phyloP scores from a whole-genome alignment of 23 red algal species.

The Agarophyton chilense region DNA sequence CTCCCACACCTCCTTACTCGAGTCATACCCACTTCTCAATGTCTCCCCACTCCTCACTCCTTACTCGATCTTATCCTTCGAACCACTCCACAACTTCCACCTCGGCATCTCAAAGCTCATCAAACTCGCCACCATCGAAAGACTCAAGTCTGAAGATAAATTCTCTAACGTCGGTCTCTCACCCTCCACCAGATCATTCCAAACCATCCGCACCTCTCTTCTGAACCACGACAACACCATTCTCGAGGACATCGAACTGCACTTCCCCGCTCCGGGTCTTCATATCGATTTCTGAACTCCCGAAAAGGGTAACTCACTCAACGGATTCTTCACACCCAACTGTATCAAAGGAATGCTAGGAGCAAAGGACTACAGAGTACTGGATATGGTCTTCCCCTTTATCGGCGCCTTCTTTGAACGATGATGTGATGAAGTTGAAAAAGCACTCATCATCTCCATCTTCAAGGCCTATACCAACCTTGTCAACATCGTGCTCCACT shows the following conservation, averaged over 20 bases:
- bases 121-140: background rate
- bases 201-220: background rate
- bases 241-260: background rate
- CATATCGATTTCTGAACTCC: no score
- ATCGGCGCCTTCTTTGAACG: constrained; percentile 2
- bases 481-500: background rate
- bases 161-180: background rate
- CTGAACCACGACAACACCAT: background rate
- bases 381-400: constrained; percentile 47
- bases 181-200: background rate
- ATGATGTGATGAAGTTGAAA: constrained; percentile 1
- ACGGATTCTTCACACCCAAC: no score
- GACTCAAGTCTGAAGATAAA: background rate
- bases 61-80: constrained; percentile 6
- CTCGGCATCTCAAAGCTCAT: constrained; percentile 23
- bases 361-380: no score
- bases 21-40: no score
- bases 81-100: constrained; percentile 17
- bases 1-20: background rate
- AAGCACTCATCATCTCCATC: background rate
- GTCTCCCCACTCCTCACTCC: background rate
- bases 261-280: no score
- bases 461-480: background rate
- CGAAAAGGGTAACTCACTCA: background rate
- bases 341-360: no score